Base-by-base conservation (phyloP, 768 basidiomycete species). In the Mycena venus region DNA sequence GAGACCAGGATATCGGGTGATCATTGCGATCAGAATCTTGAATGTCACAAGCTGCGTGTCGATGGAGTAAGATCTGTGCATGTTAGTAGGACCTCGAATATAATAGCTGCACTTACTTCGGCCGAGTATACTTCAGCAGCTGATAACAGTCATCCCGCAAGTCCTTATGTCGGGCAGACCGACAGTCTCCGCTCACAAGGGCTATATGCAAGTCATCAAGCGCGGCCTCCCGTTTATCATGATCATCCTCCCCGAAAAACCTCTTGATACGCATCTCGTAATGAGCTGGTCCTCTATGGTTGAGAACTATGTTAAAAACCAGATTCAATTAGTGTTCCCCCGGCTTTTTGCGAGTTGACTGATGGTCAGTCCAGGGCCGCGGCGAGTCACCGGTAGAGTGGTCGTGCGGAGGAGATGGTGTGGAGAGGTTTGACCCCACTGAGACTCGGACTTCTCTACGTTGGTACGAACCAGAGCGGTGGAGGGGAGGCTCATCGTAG, bases 1-100 rank as follows among this genome's bases (percentile, higher is more conserved):
- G n/a, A 68, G 11, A 4, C 67, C 67, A 3, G 67, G 67, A 49
- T 68, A 68, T 25, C 67, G 66, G 58, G 66, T 58, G 55, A 59
- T 68, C 34, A 68, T 10, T 38, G 55, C 10, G 5, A 44, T 21
- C 29, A 68, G 31, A 34, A 68, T 68, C 32, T 49, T 59, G 56
- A 68, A 68, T 0, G 67, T 68, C 4, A 60, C 42, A 3, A 59
- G 56, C 32, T 68, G 67, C 19, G 67, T 68, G 25, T n/a, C n/a
- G n/a, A n/a, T 44, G 40, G 27, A 68, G 4, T 25, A 1, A 3
- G 66, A 47, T 21, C 67, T 60, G 17, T 9, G 1, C 25, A 42
- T 29, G 19, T 56, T 19, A 25, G 19, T 19, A 44, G 19, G 15
- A 44, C 17, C 17, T 19, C 10, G 42, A 44, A 44, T 4, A 17